These are phyloP conservation scores for Microcyclospora pomicola DNA, from an alignment of 2,329 filamentous ascomycete genomes.

Conservation along the genomic window DNA sequence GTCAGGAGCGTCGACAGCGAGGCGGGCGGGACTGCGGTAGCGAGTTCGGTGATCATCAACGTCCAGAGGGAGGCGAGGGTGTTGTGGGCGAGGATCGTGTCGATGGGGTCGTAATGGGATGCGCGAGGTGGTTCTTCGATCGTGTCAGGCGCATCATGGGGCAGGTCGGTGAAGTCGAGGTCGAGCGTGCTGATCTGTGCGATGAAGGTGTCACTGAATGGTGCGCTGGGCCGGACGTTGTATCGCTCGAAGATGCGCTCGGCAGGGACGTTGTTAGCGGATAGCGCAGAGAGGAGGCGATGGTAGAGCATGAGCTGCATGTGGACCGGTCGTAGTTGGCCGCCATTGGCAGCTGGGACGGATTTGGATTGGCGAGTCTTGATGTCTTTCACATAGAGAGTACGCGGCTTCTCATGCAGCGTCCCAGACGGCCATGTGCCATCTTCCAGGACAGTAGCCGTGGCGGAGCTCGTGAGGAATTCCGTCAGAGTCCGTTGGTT, in stretches of 20 bases:
- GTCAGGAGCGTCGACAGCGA: constrained; percentile 42
- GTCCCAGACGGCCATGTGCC: constrained; percentile 5
- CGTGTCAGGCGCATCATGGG: neutral
- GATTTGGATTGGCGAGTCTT: constrained; percentile 63
- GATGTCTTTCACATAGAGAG: constrained; percentile 69
- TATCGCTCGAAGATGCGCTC: constrained; percentile 58
- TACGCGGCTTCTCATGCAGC: constrained; percentile 11
- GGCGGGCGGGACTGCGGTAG: constrained; percentile 22
- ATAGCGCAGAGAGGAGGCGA: constrained; percentile 64
- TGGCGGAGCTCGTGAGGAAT: constrained; percentile 14
- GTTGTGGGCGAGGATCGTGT: constrained; percentile 44
- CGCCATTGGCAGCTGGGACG: constrained; percentile 46
- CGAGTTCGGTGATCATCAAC: constrained; percentile 49
- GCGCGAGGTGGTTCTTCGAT: constrained; percentile 16
- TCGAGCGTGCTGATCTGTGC: constrained; percentile 58
- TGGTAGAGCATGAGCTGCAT: constrained; percentile 89
- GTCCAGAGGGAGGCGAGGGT: constrained; percentile 46
- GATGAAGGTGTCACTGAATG: constrained; percentile 69
- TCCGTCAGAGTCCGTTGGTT: constrained; percentile 22
- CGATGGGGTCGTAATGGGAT: constrained; percentile 31
- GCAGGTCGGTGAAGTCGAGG: constrained; percentile 38
- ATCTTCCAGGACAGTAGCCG: constrained; percentile 5
- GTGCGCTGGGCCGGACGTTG: constrained; percentile 46
- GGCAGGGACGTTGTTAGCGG: constrained; percentile 56
- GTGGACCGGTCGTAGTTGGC: constrained; percentile 57